These are phyloP conservation scores for Kwoniella botswanensis DNA, from an alignment of 768 basidiomycete genomes.

Conservation along the genomic window DNA sequence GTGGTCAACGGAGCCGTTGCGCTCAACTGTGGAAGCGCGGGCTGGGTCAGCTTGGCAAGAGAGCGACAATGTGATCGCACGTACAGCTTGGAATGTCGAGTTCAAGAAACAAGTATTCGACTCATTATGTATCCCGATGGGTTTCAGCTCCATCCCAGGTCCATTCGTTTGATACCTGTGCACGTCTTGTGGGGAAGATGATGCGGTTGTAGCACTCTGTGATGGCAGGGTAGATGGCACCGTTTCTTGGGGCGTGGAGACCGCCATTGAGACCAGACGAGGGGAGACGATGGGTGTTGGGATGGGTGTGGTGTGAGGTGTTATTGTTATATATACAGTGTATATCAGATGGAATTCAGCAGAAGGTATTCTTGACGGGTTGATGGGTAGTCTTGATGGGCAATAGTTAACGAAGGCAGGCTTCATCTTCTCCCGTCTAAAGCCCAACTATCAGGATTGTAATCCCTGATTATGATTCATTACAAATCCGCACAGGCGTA, in stretches of 20 bases:
- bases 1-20: conserved; percentile 47
- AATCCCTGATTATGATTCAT: not conserved
- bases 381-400: no score
- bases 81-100: conserved; percentile 81
- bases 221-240: not conserved
- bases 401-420: no score
- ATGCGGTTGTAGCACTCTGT: not conserved
- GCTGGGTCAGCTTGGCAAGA: no score
- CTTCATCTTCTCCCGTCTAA: no score
- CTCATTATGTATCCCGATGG: conserved; percentile 56
- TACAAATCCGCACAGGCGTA: not conserved
- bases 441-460: not conserved
- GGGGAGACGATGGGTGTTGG: not conserved
- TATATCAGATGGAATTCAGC: no score
- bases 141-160: conserved; percentile 42
- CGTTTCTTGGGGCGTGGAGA: conserved; percentile 15
- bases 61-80: conserved; percentile 9
- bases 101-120: conserved; percentile 90
- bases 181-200: not conserved
- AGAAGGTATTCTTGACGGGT: no score
- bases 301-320: not conserved
- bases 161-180: not conserved
- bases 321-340: not conserved
- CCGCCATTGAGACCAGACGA: conserved; percentile 1
- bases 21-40: conserved; percentile 59